Evolutionary conservation across 371 early-diverging fungal species (phyloP), one percentile per base, ranked within the genome.

Genomic region (Rhizopus delemar): DNA sequence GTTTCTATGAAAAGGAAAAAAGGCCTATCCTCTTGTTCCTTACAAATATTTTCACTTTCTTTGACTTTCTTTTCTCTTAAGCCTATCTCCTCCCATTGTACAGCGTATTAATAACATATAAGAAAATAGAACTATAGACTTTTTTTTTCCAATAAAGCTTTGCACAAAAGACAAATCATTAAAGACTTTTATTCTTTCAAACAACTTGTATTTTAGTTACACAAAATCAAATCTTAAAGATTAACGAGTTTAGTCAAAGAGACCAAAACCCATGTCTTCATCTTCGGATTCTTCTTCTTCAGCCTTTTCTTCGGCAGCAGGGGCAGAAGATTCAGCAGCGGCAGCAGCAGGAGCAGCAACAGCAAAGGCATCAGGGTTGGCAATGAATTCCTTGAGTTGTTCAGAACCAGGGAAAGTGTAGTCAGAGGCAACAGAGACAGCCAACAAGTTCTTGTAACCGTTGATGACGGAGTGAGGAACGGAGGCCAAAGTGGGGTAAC

Each of bases 391-490:
- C 90, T 94, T 94, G 83, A 94, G 81, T 85, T 89, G 84, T 83
- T 96, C 95, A 65, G 92, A 88, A 56, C 89, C 92, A 52, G 86
- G 85, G 87, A 96, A 95, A 73, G 92, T 87, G 89, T 96, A 97
- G 69, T 92, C 97, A 75, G 94, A 89, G 74, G 92, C 91, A 62
- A 95, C 80, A 63, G 93, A 92, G 73, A 96, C 83, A 69, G 92
- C 89, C 78, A 96, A 83, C 69, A 97, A 71, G 79, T 95, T 92
- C 93, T 96, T 97, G 94, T 92, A 97, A 69, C 90, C 90, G 88
- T 96, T 92, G 94, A 94, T 84, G 82, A 95, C 76, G 79, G 91
- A 77, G 94, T 98, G 99, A 63, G 99, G 99, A 56, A 98, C 93
- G 61, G 99, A 92, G 57, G 99, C 97, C 65, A 94, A 77, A 58